Evolutionary conservation across 1,284 basidiomycete species (phyloP).

Genomic region (Fomitiporia mediterranea): DNA sequence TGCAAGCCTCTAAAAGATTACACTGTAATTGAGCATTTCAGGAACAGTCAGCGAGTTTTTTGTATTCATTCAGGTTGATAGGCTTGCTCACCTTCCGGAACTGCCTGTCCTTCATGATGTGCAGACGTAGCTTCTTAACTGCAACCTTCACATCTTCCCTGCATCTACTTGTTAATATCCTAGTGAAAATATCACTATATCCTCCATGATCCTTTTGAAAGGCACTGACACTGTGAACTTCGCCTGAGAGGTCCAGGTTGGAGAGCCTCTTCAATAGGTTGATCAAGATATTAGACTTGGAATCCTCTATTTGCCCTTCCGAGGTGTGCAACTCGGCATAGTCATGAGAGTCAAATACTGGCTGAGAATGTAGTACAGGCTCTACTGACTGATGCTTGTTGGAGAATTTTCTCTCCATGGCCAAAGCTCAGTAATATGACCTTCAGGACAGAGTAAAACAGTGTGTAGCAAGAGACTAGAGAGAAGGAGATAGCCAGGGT

Average conservation of each 20-base stretch:
- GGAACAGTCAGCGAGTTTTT: background rate
- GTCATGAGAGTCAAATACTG: too few species aligned
- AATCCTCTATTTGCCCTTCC: too few species aligned
- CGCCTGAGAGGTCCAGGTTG: background rate
- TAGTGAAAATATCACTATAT: background rate
- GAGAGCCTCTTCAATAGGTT: background rate
- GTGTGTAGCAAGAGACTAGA: too few species aligned
- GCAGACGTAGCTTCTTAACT: slow-evolving; percentile 4
- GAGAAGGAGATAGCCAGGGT: too few species aligned
- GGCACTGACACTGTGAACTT: background rate
- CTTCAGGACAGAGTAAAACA: too few species aligned
- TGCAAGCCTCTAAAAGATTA: slow-evolving; percentile 3
- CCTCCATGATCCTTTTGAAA: background rate
- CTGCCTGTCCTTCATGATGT: slow-evolving; percentile 2
- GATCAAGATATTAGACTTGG: too few species aligned
- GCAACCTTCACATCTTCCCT: background rate
- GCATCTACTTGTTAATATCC: background rate
- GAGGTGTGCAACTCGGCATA: too few species aligned
- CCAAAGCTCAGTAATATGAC: too few species aligned
- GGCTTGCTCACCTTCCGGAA: slow-evolving; percentile 8
- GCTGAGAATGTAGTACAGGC: too few species aligned
- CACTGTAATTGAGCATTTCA: background rate
- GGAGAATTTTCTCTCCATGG: too few species aligned
- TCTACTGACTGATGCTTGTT: too few species aligned
- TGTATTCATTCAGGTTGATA: too few species aligned